These are phyloP conservation scores for Lactarius akahatsu DNA, from an alignment of 768 basidiomycete genomes.

Conservation along the genomic window DNA sequence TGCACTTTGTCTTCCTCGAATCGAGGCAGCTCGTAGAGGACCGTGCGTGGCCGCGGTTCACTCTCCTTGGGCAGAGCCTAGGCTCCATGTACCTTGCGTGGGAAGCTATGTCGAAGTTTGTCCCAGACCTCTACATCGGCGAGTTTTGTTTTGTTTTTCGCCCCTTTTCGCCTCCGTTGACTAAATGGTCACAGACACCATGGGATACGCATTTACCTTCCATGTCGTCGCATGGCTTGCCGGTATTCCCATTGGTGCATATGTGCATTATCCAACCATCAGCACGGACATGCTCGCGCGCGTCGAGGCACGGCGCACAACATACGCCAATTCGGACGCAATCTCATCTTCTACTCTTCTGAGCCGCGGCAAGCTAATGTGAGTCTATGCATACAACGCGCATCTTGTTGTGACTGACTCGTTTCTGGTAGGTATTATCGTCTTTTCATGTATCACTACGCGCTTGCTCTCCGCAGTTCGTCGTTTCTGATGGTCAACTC, in stretches of 20 bases:
- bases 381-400: constrained; percentile 32
- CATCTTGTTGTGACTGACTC: neutral
- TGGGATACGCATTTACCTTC: constrained; percentile 97
- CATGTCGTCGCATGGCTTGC: constrained; percentile 67
- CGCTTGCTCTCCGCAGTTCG: constrained; percentile 67
- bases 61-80: constrained; percentile 86
- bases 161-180: neutral
- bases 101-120: constrained; percentile 75
- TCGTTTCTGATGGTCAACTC: constrained; percentile 92
- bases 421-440: constrained; percentile 73
- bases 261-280: constrained; percentile 96
- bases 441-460: constrained; percentile 81
- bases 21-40: constrained; percentile 76
- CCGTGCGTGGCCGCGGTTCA: constrained; percentile 83
- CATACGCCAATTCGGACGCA: constrained; percentile 59
- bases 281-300: constrained; percentile 91
- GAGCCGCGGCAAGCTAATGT: constrained; percentile 66
- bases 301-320: constrained; percentile 55
- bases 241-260: constrained; percentile 76
- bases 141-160: constrained; percentile 29
- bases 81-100: constrained; percentile 82
- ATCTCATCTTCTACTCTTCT: constrained; percentile 57
- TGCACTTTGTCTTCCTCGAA: constrained; percentile 81
- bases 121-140: constrained; percentile 94
- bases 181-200: constrained; percentile 64